Evolutionary conservation across 495 filamentous ascomycete genomes (phyloP).

Genomic region (Hypoxylon trugodes): DNA sequence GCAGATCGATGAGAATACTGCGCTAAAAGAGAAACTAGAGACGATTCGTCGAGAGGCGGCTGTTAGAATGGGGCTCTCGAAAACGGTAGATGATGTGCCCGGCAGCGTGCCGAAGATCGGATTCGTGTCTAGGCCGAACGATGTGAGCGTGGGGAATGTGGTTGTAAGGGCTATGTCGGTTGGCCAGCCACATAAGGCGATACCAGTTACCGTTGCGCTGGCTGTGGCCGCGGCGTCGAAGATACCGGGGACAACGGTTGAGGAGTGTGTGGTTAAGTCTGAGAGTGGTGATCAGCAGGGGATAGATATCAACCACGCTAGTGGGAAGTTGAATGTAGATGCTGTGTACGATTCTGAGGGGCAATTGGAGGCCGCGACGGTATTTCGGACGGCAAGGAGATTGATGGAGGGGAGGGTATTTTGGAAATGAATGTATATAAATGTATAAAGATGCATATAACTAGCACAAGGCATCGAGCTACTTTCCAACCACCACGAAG

Average conservation of each 20-base stretch:
- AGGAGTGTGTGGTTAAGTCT: too few relatives aligned
- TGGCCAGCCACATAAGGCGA: conserved; percentile 70
- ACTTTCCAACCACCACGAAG: too few relatives aligned
- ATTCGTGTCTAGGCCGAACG: conserved; percentile 63
- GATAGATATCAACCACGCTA: too few relatives aligned
- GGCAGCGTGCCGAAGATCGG: conserved; percentile 76
- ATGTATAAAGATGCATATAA: too few relatives aligned
- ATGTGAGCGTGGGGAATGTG: conserved; percentile 14
- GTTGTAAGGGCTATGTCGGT: conserved; percentile 60
- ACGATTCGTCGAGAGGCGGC: conserved; percentile 68
- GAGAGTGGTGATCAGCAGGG: too few relatives aligned
- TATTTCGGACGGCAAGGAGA: too few relatives aligned
- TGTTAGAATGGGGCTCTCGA: conserved; percentile 68
- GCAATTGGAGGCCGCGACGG: too few relatives aligned
- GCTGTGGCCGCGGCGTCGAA: conserved; percentile 67
- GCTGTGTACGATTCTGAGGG: too few relatives aligned
- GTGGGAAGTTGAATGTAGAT: too few relatives aligned
- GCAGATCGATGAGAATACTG: conserved; percentile 56
- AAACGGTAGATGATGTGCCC: conserved; percentile 60
- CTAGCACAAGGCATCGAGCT: too few relatives aligned
- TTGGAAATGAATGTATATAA: too few relatives aligned
- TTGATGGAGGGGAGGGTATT: too few relatives aligned
- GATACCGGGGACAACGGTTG: conserved; percentile 60
- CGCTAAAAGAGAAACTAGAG: conserved; percentile 63
- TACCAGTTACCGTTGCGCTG: conserved; percentile 68